Evolutionary conservation across 2,329 filamentous ascomycete species (phyloP).

Genomic region (Cladosporium oxysporum): DNA sequence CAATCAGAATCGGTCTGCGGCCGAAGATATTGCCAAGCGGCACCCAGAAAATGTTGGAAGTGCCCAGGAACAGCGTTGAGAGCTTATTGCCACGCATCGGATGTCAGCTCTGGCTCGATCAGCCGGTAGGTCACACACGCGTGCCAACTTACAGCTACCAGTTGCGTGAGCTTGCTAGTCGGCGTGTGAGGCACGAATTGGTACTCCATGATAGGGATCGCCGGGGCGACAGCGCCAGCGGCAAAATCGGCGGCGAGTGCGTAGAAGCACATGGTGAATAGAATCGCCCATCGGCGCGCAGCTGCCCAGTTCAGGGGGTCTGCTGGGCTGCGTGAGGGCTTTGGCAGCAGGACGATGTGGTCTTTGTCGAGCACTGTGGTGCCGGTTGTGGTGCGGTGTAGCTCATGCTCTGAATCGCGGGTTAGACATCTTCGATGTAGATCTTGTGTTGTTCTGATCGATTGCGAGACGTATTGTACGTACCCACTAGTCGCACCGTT

Average conservation of each 20-base stretch:
- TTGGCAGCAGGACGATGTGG: slow-evolving; percentile 41
- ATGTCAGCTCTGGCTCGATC: not conserved
- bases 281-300: slow-evolving; percentile 40
- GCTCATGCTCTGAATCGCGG: slow-evolving; percentile 29
- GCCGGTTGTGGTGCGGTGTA: slow-evolving; percentile 31
- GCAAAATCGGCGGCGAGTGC: slow-evolving; percentile 43
- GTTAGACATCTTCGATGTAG: not conserved
- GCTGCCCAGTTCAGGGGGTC: slow-evolving; percentile 45
- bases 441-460: not conserved
- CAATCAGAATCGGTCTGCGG: slow-evolving; percentile 41
- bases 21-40: slow-evolving; percentile 45
- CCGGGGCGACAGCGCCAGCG: slow-evolving; percentile 39
- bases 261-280: slow-evolving; percentile 42
- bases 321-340: slow-evolving; percentile 41
- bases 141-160: slow-evolving; percentile 35
- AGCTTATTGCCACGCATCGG: not conserved
- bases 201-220: slow-evolving; percentile 37
- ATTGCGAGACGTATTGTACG: not conserved
- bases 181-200: slow-evolving; percentile 34
- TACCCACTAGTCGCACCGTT: slow-evolving; percentile 43
- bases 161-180: slow-evolving; percentile 39
- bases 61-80: slow-evolving; percentile 39
- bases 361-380: slow-evolving; percentile 34
- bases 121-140: not conserved
- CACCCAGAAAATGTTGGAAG: slow-evolving; percentile 45